phyloP scores from a whole-genome alignment of 2,329 filamentous ascomycete species.

The Aspergillus sojae region DNA sequence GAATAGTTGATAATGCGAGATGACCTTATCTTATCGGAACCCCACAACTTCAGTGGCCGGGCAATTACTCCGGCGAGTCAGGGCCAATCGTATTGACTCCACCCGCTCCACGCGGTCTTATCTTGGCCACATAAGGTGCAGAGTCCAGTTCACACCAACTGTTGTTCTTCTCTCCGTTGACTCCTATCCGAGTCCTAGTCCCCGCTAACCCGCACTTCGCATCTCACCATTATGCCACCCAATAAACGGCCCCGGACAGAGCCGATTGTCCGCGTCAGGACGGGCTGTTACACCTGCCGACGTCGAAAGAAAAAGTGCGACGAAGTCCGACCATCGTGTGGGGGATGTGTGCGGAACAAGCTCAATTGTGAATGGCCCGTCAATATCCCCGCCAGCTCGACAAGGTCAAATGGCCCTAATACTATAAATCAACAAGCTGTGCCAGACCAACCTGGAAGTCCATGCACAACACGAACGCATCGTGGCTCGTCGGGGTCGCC shows the following conservation, averaged over 20 bases:
- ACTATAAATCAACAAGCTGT: background rate
- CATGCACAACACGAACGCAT: background rate
- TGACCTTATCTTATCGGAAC: background rate
- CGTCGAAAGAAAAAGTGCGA: conserved; percentile 40
- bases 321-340: conserved; percentile 37
- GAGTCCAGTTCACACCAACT: background rate
- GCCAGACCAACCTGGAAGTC: background rate
- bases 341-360: conserved; percentile 33
- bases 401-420: background rate
- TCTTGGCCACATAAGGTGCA: background rate
- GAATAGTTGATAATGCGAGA: no score
- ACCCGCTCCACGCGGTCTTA: background rate
- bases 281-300: conserved; percentile 36
- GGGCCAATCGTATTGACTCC: background rate
- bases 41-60: background rate
- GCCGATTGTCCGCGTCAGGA: conserved; percentile 34
- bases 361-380: conserved; percentile 32
- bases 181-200: background rate
- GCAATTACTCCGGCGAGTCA: no score
- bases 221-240: conserved; percentile 23
- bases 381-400: conserved; percentile 15
- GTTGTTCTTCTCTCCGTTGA: background rate
- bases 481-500: background rate
- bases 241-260: conserved; percentile 27
- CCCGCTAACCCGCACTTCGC: background rate